Evolutionary conservation across 805 yeast species (phyloP).

Genomic region (Tetrapisispora namnaoensis): DNA sequence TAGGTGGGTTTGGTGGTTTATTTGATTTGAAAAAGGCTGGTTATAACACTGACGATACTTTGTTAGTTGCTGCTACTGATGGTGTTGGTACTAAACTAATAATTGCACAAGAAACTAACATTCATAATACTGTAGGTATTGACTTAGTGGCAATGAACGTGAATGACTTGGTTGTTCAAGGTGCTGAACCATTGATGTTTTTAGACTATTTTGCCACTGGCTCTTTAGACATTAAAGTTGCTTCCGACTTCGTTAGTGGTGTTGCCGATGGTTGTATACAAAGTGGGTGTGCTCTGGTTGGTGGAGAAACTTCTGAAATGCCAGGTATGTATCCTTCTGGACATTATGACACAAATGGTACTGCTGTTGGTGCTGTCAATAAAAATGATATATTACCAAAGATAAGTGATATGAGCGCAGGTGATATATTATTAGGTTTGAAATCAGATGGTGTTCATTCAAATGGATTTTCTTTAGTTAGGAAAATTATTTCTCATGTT

Average conservation of each 20-base stretch:
- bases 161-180: constrained; percentile 94
- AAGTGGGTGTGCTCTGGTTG: constrained; percentile 95
- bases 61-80: constrained; percentile 94
- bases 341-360: constrained; percentile 97
- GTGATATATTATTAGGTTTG: constrained; percentile 78
- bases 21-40: constrained; percentile 89
- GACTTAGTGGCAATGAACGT: constrained; percentile 99
- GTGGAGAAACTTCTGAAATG: constrained; percentile 99
- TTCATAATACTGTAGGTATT: constrained; percentile 96
- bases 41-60: constrained; percentile 59
- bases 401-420: constrained; percentile 53
- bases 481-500: constrained; percentile 76
- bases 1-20: constrained; percentile 98
- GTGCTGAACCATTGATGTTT: constrained; percentile 95
- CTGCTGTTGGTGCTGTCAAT: constrained; percentile 93
- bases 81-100: constrained; percentile 97
- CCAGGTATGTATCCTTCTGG: constrained; percentile 96
- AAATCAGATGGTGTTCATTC: constrained; percentile 93
- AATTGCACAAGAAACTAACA: constrained; percentile 81
- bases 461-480: constrained; percentile 89
- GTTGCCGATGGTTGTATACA: constrained; percentile 93
- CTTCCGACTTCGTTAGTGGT: constrained; percentile 84
- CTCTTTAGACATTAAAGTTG: constrained; percentile 70
- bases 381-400: constrained; percentile 69
- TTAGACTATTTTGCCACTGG: constrained; percentile 96